phyloP scores from a whole-genome alignment of 345 rosid species.

The Populus alba region DNA sequence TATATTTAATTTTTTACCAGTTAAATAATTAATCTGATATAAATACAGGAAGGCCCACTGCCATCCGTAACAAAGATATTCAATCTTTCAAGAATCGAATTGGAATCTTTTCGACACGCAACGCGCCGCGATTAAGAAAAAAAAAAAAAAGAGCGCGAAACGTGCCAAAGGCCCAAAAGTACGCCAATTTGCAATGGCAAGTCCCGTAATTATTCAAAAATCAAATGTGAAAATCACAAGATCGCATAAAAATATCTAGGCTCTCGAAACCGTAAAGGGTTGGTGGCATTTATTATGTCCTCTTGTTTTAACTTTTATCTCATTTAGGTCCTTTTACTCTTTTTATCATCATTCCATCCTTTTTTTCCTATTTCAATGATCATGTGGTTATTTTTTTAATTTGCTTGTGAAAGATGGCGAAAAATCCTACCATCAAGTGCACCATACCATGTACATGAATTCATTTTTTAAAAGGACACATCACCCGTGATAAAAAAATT shows the following conservation, averaged over 20 bases:
- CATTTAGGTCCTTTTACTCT: neutral
- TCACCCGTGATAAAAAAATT: no score
- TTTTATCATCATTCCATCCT: neutral
- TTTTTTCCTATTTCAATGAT: no score
- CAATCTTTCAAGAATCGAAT: neutral
- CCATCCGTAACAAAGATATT: no score
- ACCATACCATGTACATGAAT: no score
- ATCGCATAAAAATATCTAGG: constrained; percentile 39
- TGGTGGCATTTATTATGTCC: neutral
- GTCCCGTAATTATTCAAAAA: constrained; percentile 13
- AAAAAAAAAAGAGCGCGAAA: neutral
- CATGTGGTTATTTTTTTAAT: no score
- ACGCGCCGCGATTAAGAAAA: neutral
- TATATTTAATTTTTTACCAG: no score
- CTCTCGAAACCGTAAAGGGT: neutral
- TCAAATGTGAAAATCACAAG: neutral
- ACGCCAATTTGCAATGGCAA: constrained; percentile 29
- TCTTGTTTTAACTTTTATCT: accelerated
- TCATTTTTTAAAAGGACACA: no score
- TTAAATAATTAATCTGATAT: no score
- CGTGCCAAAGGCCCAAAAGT: neutral
- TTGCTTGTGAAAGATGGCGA: no score
- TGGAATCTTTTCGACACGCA: neutral
- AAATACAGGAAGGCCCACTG: no score
- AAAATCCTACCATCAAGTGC: no score